A percentile compares a stretch with the other conserved stretches of the same genome.
Conservation (phyloP, 2,329 filamentous ascomycete species). For the Pseudogymnoascus pannorum region DNA sequence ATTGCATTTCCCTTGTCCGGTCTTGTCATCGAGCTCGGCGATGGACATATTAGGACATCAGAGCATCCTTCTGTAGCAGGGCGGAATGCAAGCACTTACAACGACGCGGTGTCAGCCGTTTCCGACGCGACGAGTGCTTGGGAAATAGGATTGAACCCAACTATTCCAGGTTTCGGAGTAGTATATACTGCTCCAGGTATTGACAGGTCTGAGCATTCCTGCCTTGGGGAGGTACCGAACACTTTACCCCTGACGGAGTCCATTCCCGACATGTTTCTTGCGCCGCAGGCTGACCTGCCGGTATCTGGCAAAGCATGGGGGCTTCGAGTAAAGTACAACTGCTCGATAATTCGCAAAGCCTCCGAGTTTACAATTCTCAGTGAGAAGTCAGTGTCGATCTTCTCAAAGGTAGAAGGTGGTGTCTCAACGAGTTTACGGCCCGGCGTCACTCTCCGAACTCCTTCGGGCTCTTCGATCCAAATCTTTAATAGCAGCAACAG, state of each 20-base stretch:
- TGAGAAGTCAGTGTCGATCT: background rate
- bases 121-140: background rate
- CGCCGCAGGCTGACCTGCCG: slow-evolving; percentile 2
- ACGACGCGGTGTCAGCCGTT: background rate
- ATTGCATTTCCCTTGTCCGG: background rate
- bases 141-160: background rate
- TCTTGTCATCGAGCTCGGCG: background rate
- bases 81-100: background rate
- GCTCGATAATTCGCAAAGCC: background rate
- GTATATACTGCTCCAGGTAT: background rate
- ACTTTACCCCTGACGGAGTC: background rate
- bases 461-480: background rate
- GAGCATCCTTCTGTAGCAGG: background rate
- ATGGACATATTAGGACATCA: background rate
- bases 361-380: slow-evolving; percentile 4
- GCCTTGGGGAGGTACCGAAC: background rate
- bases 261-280: background rate
- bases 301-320: slow-evolving; percentile 6
- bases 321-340: slow-evolving; percentile 1
- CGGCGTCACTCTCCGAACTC: background rate
- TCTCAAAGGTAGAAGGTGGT: background rate
- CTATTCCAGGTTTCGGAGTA: background rate
- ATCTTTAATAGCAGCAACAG: background rate
- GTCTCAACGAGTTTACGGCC: background rate
- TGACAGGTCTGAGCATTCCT: background rate